A percentile compares a stretch with the other conserved stretches of the same genome.
Evolutionary conservation across 1,139 yeast genomes (phyloP).

Genomic region (Yamadazyma pseudoaaseri): DNA sequence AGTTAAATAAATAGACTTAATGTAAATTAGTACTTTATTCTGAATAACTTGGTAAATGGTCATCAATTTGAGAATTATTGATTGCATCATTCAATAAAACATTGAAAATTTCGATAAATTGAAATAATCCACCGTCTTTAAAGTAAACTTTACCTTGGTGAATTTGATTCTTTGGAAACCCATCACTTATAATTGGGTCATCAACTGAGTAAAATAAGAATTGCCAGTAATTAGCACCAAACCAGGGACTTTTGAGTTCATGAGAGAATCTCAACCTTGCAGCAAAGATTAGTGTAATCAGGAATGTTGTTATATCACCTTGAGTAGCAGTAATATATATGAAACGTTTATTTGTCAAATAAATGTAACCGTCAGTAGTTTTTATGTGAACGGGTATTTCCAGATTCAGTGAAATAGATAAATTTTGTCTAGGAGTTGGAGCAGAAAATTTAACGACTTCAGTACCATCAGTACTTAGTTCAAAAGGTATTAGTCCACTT

Average conservation of each 20-base stretch:
- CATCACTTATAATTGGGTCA: slow-evolving; percentile 36
- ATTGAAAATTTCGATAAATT: slow-evolving; percentile 31
- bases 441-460: slow-evolving; percentile 21
- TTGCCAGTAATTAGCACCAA: slow-evolving; percentile 53
- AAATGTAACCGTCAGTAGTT: slow-evolving; percentile 36
- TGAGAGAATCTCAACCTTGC: slow-evolving; percentile 31
- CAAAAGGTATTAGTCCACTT: slow-evolving; percentile 22
- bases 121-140: slow-evolving; percentile 50
- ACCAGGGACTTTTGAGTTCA: slow-evolving; percentile 50
- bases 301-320: slow-evolving; percentile 41
- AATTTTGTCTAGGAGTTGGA: slow-evolving; percentile 21
- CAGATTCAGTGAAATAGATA: slow-evolving; percentile 15
- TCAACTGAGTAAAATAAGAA: slow-evolving; percentile 37
- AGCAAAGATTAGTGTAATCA: slow-evolving; percentile 25
- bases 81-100: slow-evolving; percentile 29
- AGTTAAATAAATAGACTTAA: slow-evolving; percentile 4
- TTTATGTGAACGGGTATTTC: slow-evolving; percentile 21
- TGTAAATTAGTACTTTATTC: slow-evolving; percentile 7
- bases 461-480: slow-evolving; percentile 14
- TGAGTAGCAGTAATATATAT: slow-evolving; percentile 36
- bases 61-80: slow-evolving; percentile 41
- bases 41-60: slow-evolving; percentile 42
- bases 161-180: slow-evolving; percentile 40
- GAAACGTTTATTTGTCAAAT: slow-evolving; percentile 35
- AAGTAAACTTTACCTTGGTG: slow-evolving; percentile 40